Percentiles rank a stretch among this genome's conserved stretches.
Evolutionary conservation across 176 grass and related monocot species (phyloP).

Genomic region (Hordeum marinum): DNA sequence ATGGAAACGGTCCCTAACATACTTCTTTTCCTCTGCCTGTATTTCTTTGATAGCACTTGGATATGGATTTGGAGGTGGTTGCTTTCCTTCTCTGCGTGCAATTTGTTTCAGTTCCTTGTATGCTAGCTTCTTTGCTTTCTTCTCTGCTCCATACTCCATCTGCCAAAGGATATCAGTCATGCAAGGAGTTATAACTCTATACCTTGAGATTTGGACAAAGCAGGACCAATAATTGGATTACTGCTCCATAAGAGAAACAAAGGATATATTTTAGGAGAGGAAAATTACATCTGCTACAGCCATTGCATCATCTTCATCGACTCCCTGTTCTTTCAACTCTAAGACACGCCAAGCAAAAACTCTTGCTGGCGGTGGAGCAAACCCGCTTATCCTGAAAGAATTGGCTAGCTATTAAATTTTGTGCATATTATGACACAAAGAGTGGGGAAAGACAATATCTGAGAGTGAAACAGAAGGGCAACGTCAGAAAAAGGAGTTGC

Average conservation of each 20-base stretch:
- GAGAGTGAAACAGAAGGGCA: neutral
- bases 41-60: conserved; percentile 79
- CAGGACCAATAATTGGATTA: neutral
- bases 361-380: conserved; percentile 77
- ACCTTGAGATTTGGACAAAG: neutral
- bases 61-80: conserved; percentile 77
- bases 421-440: neutral
- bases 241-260: conserved; percentile 8
- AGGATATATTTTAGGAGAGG: neutral
- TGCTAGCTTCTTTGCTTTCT: conserved; percentile 82
- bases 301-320: conserved; percentile 67
- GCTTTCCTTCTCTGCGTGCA: conserved; percentile 48
- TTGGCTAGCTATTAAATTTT: neutral
- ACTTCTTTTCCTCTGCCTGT: conserved; percentile 83
- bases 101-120: conserved; percentile 80
- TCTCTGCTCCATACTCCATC: conserved; percentile 73
- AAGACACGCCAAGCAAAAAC: conserved; percentile 87
- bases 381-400: conserved; percentile 63
- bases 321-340: conserved; percentile 68
- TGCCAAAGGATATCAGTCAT: conserved; percentile 34
- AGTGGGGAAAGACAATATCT: neutral
- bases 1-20: conserved; percentile 58
- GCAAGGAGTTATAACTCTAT: neutral
- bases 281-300: conserved; percentile 81
- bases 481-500: neutral